Evolutionary conservation across 345 rosid genomes (phyloP), one percentile per base, ranked within the genome.

Genomic region (Pugionium cornutum): DNA sequence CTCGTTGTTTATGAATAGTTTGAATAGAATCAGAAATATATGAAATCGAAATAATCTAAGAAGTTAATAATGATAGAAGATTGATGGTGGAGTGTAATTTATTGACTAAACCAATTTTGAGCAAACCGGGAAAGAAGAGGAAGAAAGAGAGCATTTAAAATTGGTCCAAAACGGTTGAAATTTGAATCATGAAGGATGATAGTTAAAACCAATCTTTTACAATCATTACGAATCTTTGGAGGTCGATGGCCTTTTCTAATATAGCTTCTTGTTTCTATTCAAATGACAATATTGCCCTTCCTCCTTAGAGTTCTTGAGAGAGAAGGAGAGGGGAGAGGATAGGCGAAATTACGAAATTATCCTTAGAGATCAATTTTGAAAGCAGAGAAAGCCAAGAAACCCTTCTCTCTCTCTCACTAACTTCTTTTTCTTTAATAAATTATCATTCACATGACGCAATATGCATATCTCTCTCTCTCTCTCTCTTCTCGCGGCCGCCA

Each of bases 211-310:
- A 80, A 83, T 87, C 92, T 18, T 83, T 61, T 80, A 76, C 81
- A 89, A 86, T 87, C 92, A 86, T 90, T 87, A 92, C 90, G 86
- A 87, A 90, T 90, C 97, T 90, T 76, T 78, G 68, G 79, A 64
- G 65, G 34, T 72, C 65, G 76, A 80, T 78, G 88, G 80, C 83
- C 84, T 53, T 18, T 0, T 59, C 66, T 81, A 34, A 76, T 43
- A 29, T 18, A 59, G 48, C 75, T 83, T 74, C 86, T 58, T 78
- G 77, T 75, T 78, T 44, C 29, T 43, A 3, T 18, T 18, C 18
- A 2, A 49, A 81, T 80, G 27, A 70, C 78, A 42, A 55, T 69
- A 65, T 55, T 62, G 57, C 80, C 81, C 83, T 32, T 42, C 9
- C 1, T 18, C 18, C 18, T 18, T 18, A 18, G 18, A 18, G 18